phyloP scores from a whole-genome alignment of 192 early-diverging fungal species.

The Podila verticillata region DNA sequence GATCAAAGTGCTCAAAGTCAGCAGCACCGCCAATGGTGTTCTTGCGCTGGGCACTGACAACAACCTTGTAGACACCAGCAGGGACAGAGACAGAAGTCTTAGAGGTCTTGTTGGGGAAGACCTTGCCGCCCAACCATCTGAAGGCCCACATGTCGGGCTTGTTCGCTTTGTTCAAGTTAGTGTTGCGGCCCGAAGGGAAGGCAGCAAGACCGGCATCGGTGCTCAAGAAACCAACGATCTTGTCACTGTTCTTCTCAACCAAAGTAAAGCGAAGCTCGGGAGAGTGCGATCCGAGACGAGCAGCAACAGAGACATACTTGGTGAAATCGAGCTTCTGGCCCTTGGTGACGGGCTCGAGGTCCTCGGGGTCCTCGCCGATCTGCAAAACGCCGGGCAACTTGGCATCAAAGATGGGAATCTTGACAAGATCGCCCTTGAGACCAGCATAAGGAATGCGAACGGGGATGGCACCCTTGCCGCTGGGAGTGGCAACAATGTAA shows the following conservation, averaged over 20 bases:
- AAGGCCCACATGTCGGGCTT: background rate
- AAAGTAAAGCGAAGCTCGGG: background rate
- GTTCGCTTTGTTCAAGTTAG: background rate
- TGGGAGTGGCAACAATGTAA: conserved; percentile 50
- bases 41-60: background rate
- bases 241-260: conserved; percentile 26
- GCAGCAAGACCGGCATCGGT: background rate
- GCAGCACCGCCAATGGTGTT: background rate
- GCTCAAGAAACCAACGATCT: background rate
- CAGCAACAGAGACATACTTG: background rate
- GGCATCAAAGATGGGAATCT: conserved; percentile 37
- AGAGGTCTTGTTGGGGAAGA: background rate
- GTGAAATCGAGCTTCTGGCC: background rate
- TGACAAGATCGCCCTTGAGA: conserved; percentile 42
- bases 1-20: background rate
- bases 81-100: background rate
- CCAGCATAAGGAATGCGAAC: conserved; percentile 46
- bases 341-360: background rate
- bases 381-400: background rate
- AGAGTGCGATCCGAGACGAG: background rate
- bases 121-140: background rate
- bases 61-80: background rate
- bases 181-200: background rate
- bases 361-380: background rate
- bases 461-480: conserved; percentile 17